Conservation (phyloP, 768 basidiomycete genomes). For the Rhodotorula babjevae region DNA sequence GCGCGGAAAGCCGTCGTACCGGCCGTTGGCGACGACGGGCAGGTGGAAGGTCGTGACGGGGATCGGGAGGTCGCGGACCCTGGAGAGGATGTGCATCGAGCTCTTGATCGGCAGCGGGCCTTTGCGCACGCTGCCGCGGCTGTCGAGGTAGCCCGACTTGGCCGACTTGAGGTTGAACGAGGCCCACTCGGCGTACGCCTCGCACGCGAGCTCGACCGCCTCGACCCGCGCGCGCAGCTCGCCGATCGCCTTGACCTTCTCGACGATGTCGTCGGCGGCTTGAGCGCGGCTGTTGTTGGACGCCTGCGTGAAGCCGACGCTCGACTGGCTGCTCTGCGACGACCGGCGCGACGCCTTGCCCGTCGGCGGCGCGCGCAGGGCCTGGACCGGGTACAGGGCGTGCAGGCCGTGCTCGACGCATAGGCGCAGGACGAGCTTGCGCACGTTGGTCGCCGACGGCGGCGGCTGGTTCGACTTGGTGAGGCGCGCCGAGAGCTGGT, state of each 20-base stretch:
- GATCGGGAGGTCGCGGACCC: constrained; percentile 59
- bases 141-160: not conserved
- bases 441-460: constrained; percentile 59
- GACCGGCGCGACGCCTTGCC: constrained; percentile 20
- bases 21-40: constrained; percentile 63
- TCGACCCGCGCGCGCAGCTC: constrained; percentile 10
- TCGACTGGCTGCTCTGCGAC: constrained; percentile 3
- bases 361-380: constrained; percentile 50
- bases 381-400: constrained; percentile 81
- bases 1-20: constrained; percentile 65
- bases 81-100: constrained; percentile 50
- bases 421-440: constrained; percentile 62
- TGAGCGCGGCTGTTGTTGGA: constrained; percentile 23
- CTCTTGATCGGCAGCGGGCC: constrained; percentile 5
- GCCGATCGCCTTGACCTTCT: constrained; percentile 5
- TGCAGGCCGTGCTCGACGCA: constrained; percentile 91
- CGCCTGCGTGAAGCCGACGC: not conserved
- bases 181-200: constrained; percentile 41
- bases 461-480: constrained; percentile 50
- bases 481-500: constrained; percentile 89
- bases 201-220: constrained; percentile 34
- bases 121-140: not conserved
- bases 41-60: constrained; percentile 75
- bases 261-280: constrained; percentile 39
- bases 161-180: not conserved